Percentiles rank a stretch among this genome's conserved stretches.
These are phyloP conservation scores for Tricholoma bakamatsutake DNA, from an alignment of 768 basidiomycete species.

Conservation along the genomic window DNA sequence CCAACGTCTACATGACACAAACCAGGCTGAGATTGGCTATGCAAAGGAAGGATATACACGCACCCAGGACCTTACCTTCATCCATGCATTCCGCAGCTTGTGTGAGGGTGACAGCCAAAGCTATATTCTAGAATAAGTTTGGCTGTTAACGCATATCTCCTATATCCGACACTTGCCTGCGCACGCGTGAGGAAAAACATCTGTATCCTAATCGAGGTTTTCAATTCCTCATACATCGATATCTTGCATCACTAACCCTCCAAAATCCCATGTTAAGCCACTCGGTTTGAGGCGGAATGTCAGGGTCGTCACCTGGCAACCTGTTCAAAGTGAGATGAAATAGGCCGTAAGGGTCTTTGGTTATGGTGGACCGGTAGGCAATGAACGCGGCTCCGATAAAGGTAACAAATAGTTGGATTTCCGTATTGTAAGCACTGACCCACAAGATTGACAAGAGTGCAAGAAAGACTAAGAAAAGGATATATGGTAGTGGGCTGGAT, in stretches of 20 bases:
- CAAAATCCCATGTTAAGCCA: constrained; percentile 73
- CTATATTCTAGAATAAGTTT: constrained; percentile 11
- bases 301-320: constrained; percentile 26
- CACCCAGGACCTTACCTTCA: constrained; percentile 50
- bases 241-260: constrained; percentile 36
- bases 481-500: neutral
- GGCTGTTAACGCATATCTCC: neutral
- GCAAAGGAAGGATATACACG: constrained; percentile 3
- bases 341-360: constrained; percentile 49
- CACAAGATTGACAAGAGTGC: neutral
- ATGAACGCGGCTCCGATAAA: neutral
- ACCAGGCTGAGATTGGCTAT: constrained; percentile 1
- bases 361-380: constrained; percentile 3
- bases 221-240: neutral
- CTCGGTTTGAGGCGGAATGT: constrained; percentile 41
- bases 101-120: constrained; percentile 48
- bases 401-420: neutral
- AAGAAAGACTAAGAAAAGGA: neutral
- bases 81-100: constrained; percentile 32
- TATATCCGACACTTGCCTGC: constrained; percentile 33
- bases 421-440: neutral
- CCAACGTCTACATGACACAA: constrained; percentile 47
- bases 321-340: constrained; percentile 53
- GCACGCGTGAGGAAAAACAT: constrained; percentile 52
- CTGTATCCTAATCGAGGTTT: constrained; percentile 31